Evolutionary conservation across 306 rosid genomes (phyloP).

Genomic region (Cicer chorassanicum): DNA sequence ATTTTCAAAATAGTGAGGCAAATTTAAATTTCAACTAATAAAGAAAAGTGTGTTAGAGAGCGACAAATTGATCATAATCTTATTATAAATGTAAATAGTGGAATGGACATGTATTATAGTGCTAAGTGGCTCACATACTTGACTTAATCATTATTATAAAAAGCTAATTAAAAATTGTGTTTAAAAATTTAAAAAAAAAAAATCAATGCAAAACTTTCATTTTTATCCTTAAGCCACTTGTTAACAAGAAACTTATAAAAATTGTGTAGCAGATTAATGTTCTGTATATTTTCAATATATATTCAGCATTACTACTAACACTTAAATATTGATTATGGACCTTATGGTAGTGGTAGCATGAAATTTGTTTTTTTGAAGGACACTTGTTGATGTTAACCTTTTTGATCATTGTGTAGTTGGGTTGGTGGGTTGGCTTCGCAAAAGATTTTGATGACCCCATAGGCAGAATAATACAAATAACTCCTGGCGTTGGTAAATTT

Average conservation of each 20-base stretch:
- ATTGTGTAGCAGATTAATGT: background rate
- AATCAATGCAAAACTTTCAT: too few species aligned
- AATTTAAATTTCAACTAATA: too few species aligned
- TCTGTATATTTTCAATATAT: background rate
- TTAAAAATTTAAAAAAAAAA: too few species aligned
- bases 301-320: background rate
- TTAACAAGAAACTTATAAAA: too few species aligned
- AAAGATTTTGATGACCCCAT: slow-evolving; percentile 82
- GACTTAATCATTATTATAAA: background rate
- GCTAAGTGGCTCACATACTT: background rate
- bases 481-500: slow-evolving; percentile 85
- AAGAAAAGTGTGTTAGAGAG: too few species aligned
- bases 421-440: slow-evolving; percentile 95
- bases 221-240: too few species aligned
- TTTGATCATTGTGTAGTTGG: slow-evolving; percentile 43
- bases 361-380: slow-evolving; percentile 11
- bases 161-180: too few species aligned
- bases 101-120: background rate
- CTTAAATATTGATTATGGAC: slow-evolving; percentile 13
- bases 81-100: too few species aligned
- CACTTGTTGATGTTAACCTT: slow-evolving; percentile 29
- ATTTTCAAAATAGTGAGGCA: too few species aligned
- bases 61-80: too few species aligned
- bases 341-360: background rate
- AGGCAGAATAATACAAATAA: slow-evolving; percentile 76